Evolutionary conservation across 2,329 filamentous ascomycete genomes (phyloP).

Genomic region (Xylaria digitata): DNA sequence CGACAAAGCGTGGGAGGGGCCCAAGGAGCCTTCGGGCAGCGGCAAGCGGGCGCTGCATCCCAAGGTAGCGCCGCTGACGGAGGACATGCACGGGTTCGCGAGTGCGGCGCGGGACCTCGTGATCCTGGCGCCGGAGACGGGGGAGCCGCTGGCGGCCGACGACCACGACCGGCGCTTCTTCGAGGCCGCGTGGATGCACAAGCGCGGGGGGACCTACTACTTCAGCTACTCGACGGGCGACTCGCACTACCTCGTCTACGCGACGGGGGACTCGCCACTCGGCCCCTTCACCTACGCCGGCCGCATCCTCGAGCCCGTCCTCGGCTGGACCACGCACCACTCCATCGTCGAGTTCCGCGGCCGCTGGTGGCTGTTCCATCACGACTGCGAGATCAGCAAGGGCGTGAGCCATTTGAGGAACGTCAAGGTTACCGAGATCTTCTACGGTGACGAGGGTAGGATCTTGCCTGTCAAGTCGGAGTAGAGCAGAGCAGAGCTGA

Average conservation of each 20-base stretch:
- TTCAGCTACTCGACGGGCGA: conserved; percentile 84
- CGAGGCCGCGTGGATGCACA: conserved; percentile 84
- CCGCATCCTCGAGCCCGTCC: conserved; percentile 77
- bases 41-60: conserved; percentile 71
- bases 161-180: conserved; percentile 83
- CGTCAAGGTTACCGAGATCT: conserved; percentile 80
- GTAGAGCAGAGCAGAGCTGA: background rate
- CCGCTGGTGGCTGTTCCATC: conserved; percentile 80
- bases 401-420: conserved; percentile 77
- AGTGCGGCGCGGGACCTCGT: conserved; percentile 67
- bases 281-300: conserved; percentile 81
- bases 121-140: conserved; percentile 72
- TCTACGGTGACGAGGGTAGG: conserved; percentile 73
- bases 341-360: conserved; percentile 79
- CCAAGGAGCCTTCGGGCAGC: conserved; percentile 68
- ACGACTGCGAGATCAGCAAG: conserved; percentile 75
- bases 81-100: conserved; percentile 74
- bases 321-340: conserved; percentile 86
- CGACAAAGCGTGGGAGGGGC: conserved; percentile 64
- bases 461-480: conserved; percentile 60
- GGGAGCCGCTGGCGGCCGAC: conserved; percentile 68
- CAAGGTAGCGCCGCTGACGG: conserved; percentile 71
- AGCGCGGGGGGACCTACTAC: conserved; percentile 75
- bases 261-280: conserved; percentile 70
- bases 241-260: conserved; percentile 79